phyloP scores from a whole-genome alignment of 805 yeast genomes.

The Candida ovalis region DNA sequence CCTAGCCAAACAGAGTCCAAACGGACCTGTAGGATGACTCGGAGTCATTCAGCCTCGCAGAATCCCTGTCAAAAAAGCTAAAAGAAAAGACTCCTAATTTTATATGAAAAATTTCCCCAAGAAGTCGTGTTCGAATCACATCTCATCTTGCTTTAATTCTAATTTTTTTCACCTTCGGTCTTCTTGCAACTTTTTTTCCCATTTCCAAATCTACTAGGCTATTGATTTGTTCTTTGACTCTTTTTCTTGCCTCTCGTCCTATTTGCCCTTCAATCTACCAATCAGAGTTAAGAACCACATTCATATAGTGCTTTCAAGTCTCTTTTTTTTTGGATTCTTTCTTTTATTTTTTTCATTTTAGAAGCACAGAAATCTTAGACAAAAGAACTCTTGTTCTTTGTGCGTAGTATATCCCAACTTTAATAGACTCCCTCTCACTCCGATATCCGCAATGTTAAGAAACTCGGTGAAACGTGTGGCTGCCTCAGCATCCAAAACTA shows the following conservation, averaged over 20 bases:
- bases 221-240: neutral
- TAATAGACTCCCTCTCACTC: neutral
- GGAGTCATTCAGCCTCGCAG: neutral
- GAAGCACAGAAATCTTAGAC: too few relatives aligned
- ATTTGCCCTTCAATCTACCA: too few relatives aligned
- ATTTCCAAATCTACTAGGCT: neutral
- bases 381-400: too few relatives aligned
- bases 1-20: too few relatives aligned
- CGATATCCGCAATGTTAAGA: slow-evolving; percentile 5
- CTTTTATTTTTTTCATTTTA: too few relatives aligned
- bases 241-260: neutral
- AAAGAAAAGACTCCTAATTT: neutral
- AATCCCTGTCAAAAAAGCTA: neutral
- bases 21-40: too few relatives aligned
- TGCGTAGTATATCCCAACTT: too few relatives aligned
- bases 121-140: neutral
- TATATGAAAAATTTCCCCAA: neutral
- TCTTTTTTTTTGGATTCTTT: too few relatives aligned
- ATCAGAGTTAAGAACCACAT: too few relatives aligned
- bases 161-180: neutral
- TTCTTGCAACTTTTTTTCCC: neutral
- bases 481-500: neutral
- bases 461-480: slow-evolving; percentile 2
- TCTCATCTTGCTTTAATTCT: neutral
- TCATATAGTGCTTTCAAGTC: too few relatives aligned